Conservation (phyloP, 164 flowering plant genomes). For the Dillenia suffruticosa region DNA sequence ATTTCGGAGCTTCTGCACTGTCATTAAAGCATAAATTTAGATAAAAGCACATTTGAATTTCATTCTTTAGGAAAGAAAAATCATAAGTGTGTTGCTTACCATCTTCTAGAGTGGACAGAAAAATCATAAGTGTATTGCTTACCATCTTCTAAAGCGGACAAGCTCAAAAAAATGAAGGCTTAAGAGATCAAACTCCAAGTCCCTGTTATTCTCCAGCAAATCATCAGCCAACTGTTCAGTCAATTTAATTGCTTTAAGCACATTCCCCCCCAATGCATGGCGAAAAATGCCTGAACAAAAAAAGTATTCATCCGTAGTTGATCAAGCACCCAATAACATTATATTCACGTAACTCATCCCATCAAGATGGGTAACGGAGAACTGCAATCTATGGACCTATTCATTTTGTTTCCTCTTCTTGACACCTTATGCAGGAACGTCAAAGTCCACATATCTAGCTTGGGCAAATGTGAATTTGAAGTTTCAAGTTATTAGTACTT, state of each 20-base stretch:
- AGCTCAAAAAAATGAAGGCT: constrained; percentile 95
- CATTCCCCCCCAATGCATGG: constrained; percentile 78
- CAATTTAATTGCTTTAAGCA: constrained; percentile 80
- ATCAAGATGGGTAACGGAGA: too few relatives aligned
- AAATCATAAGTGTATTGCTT: constrained; percentile 10
- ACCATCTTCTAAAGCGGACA: constrained; percentile 77
- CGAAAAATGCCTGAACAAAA: constrained; percentile 52
- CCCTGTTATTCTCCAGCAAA: constrained; percentile 70
- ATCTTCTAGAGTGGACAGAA: constrained; percentile 57
- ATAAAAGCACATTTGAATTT: not conserved
- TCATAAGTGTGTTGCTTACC: constrained; percentile 34
- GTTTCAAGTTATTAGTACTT: too few relatives aligned
- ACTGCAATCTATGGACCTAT: too few relatives aligned
- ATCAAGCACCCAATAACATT: too few relatives aligned
- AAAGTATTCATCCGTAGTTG: not conserved
- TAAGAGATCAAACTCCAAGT: constrained; percentile 91
- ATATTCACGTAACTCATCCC: too few relatives aligned
- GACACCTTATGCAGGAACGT: too few relatives aligned
- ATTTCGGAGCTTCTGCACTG: constrained; percentile 96
- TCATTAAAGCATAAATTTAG: constrained; percentile 24
- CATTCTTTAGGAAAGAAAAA: not conserved
- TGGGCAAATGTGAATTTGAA: too few relatives aligned
- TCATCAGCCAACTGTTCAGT: constrained; percentile 69
- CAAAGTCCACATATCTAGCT: too few relatives aligned
- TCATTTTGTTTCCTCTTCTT: too few relatives aligned